phyloP scores from a whole-genome alignment of 1,284 basidiomycete genomes.

The Neonothopanus nambi region DNA sequence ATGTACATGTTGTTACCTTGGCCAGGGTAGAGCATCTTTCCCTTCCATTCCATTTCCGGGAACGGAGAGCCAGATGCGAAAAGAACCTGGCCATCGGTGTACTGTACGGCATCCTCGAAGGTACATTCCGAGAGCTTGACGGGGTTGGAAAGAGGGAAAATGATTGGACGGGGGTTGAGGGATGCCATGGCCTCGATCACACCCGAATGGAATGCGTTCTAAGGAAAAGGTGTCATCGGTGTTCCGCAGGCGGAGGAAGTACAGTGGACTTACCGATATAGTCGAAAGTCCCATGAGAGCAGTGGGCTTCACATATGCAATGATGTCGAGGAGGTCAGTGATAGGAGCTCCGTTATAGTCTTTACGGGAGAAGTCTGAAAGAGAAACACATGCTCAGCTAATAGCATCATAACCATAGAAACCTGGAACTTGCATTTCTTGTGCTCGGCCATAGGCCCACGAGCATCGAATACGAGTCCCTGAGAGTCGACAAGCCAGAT shows the following conservation, averaged over 20 bases:
- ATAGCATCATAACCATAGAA: neutral
- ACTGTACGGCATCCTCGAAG: conserved; percentile 82
- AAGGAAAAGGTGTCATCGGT: conserved; percentile 8
- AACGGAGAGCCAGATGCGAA: conserved; percentile 95
- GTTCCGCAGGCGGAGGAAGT: conserved; percentile 13
- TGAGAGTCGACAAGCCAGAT: conserved; percentile 90
- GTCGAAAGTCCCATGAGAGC: conserved; percentile 91
- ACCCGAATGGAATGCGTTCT: conserved; percentile 77
- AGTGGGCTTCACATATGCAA: conserved; percentile 88
- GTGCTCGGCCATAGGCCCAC: conserved; percentile 77
- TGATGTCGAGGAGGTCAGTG: conserved; percentile 76
- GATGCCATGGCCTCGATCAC: conserved; percentile 85
- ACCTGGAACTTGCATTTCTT: conserved; percentile 64
- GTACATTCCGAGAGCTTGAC: conserved; percentile 83
- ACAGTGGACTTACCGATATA: conserved; percentile 49
- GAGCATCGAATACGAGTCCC: conserved; percentile 76
- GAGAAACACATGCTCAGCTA: neutral
- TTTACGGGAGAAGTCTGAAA: conserved; percentile 74
- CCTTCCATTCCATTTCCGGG: conserved; percentile 61
- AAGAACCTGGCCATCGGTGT: conserved; percentile 73
- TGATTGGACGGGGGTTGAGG: conserved; percentile 85
- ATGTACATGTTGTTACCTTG: conserved; percentile 94
- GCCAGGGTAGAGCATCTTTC: conserved; percentile 72
- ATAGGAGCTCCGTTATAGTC: conserved; percentile 80
- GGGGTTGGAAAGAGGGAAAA: conserved; percentile 97